A percentile compares a stretch with the other conserved stretches of the same genome.
phyloP scores from a whole-genome alignment of 176 grass and related monocot genomes.

The Zoysia japonica region DNA sequence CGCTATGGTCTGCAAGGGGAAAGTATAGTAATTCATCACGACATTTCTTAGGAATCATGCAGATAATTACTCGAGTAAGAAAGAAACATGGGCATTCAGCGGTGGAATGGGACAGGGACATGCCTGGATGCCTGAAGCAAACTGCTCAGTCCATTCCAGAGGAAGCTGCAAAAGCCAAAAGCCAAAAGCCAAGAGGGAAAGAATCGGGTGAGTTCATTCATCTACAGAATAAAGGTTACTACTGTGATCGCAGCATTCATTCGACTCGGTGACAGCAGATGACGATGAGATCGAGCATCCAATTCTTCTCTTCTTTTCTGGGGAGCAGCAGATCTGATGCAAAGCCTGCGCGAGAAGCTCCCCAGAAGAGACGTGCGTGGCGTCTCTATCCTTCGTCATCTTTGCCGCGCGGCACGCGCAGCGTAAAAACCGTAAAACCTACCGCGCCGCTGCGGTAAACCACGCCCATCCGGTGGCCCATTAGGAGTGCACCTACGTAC shows the following conservation, averaged over 20 bases:
- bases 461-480: neutral
- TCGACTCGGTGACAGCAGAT: conserved; percentile 26
- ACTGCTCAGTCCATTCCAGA: conserved; percentile 96
- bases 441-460: neutral
- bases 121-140: conserved; percentile 95
- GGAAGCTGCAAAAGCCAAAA: conserved; percentile 83
- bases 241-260: conserved; percentile 36
- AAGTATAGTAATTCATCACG: neutral
- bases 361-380: neutral
- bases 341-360: conserved; percentile 42
- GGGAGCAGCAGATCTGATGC: conserved; percentile 40
- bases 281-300: conserved; percentile 32
- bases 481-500: neutral
- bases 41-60: neutral
- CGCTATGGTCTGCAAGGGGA: conserved; percentile 71
- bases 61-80: too few relatives aligned
- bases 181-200: conserved; percentile 13
- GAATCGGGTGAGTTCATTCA: conserved; percentile 17
- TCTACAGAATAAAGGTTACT: conserved; percentile 47
- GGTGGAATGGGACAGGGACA: neutral
- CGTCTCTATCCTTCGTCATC: neutral
- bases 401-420: neutral
- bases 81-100: neutral
- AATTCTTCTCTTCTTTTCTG: conserved; percentile 45
- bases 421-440: conserved; percentile 17